phyloP scores from a whole-genome alignment of 2,329 filamentous ascomycete genomes.

The Penicillium sp. region DNA sequence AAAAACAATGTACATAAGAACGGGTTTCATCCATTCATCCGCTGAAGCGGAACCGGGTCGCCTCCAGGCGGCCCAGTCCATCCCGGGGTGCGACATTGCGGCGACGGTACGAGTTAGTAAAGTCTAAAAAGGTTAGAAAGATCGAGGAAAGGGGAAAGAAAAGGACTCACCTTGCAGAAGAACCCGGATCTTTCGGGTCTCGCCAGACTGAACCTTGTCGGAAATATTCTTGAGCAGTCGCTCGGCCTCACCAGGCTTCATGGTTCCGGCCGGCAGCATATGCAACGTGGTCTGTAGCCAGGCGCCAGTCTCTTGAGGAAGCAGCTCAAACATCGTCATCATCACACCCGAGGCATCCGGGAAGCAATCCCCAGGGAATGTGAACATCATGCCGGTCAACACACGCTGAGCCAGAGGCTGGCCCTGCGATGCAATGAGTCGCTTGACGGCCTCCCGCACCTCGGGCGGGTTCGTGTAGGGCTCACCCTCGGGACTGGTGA shows the following conservation, averaged over 20 bases:
- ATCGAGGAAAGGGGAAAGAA: background rate
- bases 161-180: constrained; percentile 63
- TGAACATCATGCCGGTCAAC: constrained; percentile 98
- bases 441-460: constrained; percentile 70
- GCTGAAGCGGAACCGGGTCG: constrained; percentile 78
- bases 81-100: constrained; percentile 94
- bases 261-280: constrained; percentile 77
- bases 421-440: constrained; percentile 68
- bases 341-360: constrained; percentile 92
- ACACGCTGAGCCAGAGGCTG: constrained; percentile 81
- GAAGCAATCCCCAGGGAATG: constrained; percentile 93
- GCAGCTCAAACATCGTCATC: constrained; percentile 80
- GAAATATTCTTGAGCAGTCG: constrained; percentile 77
- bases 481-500: constrained; percentile 61
- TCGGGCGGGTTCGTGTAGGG: constrained; percentile 63
- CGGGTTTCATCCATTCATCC: constrained; percentile 39
- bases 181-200: constrained; percentile 75
- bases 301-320: constrained; percentile 72
- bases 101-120: constrained; percentile 89
- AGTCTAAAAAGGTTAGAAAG: constrained; percentile 56
- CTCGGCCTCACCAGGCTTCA: constrained; percentile 76
- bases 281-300: constrained; percentile 85
- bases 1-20: constrained; percentile 14
- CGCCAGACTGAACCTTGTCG: constrained; percentile 67
- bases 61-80: constrained; percentile 82